These are phyloP conservation scores for Microsporum ferrugineum DNA, from an alignment of 2,329 filamentous ascomycete species.

Conservation along the genomic window DNA sequence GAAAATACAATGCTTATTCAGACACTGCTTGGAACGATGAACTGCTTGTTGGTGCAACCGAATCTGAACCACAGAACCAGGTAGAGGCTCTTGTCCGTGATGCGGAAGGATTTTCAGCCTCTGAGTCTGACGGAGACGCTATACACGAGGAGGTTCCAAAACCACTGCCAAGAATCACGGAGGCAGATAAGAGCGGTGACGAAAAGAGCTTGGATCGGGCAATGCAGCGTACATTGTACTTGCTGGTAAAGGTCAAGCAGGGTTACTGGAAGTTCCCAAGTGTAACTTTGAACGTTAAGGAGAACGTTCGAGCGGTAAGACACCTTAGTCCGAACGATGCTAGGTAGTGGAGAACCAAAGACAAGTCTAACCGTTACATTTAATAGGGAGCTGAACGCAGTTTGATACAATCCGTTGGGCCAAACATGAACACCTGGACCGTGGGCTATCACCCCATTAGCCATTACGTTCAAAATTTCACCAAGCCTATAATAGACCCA, in stretches of 20 bases:
- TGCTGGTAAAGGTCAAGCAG: slow-evolving; percentile 62
- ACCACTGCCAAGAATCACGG: slow-evolving; percentile 58
- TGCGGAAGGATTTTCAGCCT: slow-evolving; percentile 45
- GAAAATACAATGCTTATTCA: slow-evolving; percentile 64
- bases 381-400: slow-evolving; percentile 68
- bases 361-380: neutral
- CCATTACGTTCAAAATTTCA: slow-evolving; percentile 55
- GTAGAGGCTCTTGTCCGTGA: slow-evolving; percentile 62
- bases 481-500: slow-evolving; percentile 33
- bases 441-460: slow-evolving; percentile 84
- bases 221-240: slow-evolving; percentile 72
- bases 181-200: slow-evolving; percentile 68
- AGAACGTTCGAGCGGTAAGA: slow-evolving; percentile 72
- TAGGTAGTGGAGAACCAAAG: neutral
- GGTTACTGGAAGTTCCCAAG: slow-evolving; percentile 74
- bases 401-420: slow-evolving; percentile 62
- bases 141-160: slow-evolving; percentile 55
- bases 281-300: slow-evolving; percentile 54
- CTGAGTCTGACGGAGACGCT: slow-evolving; percentile 22
- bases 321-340: neutral
- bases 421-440: slow-evolving; percentile 99
- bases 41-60: slow-evolving; percentile 59
- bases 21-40: slow-evolving; percentile 86
- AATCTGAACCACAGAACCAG: slow-evolving; percentile 53
- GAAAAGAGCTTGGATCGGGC: slow-evolving; percentile 64